These are phyloP conservation scores for Aspergillus brunneoviolaceus DNA, from an alignment of 2,329 filamentous ascomycete genomes.

Conservation along the genomic window DNA sequence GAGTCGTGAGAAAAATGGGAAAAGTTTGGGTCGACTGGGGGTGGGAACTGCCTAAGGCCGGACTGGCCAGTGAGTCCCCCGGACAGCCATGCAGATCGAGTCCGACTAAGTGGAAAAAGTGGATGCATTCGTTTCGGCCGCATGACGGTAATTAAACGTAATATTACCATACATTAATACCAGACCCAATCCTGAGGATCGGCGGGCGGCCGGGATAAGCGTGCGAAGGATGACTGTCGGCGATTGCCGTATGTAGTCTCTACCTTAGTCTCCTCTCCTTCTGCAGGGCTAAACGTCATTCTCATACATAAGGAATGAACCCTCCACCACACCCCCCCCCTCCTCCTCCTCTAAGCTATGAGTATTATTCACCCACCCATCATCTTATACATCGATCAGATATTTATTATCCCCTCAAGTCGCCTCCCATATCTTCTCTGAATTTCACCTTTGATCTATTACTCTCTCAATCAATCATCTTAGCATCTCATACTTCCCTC, in stretches of 20 bases:
- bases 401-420: neutral
- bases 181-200: neutral
- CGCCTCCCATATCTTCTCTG: neutral
- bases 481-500: neutral
- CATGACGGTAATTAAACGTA: neutral
- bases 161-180: neutral
- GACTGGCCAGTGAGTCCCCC: neutral
- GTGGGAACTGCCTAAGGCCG: neutral
- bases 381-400: neutral
- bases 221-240: neutral
- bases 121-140: neutral
- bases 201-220: neutral
- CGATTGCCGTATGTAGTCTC: neutral
- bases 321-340: neutral
- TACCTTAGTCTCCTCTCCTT: neutral
- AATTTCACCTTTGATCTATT: neutral
- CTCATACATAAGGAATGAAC: neutral
- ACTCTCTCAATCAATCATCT: neutral
- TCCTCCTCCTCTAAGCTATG: neutral
- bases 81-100: neutral
- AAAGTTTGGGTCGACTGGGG: neutral
- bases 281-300: neutral
- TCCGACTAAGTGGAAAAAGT: neutral
- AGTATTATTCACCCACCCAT: neutral
- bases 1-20: neutral